phyloP scores from a whole-genome alignment of 2,329 filamentous ascomycete species.

The Fusarium pseudograminearum region DNA sequence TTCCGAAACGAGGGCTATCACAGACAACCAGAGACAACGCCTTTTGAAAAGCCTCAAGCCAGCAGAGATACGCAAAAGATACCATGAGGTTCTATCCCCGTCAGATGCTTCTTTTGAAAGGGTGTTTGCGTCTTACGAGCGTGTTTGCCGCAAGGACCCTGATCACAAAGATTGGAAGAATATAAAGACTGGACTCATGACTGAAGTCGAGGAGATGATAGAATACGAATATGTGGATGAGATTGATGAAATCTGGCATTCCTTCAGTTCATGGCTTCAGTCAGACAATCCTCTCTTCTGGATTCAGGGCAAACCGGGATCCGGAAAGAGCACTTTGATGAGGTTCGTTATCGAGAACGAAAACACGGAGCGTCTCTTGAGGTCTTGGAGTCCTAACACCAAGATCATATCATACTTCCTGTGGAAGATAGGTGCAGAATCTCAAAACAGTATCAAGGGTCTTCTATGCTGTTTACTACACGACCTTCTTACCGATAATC shows the following conservation, averaged over 20 bases:
- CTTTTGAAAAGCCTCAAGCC: neutral
- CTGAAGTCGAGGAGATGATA: too few species aligned
- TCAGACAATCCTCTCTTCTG: neutral
- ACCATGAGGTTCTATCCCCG: too few species aligned
- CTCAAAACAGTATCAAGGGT: neutral
- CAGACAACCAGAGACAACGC: neutral
- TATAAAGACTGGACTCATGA: accelerated
- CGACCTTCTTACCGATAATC: accelerated
- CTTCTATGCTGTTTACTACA: neutral
- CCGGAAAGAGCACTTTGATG: neutral
- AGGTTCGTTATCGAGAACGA: neutral
- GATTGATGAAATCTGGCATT: accelerated
- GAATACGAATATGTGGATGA: neutral
- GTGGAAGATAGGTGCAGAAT: constrained; percentile 6
- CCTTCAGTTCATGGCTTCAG: neutral
- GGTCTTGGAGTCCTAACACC: accelerated
- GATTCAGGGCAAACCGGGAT: constrained; percentile 6
- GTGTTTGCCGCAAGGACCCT: accelerated
- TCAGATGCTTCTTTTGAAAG: constrained; percentile 3
- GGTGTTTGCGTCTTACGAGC: neutral
- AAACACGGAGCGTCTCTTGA: accelerated
- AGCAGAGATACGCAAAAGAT: neutral
- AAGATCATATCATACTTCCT: neutral
- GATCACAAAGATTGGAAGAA: neutral
- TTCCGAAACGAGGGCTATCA: accelerated